These are phyloP conservation scores for Colletotrichum sp. DNA, from an alignment of 2,329 filamentous ascomycete genomes.

Conservation along the genomic window DNA sequence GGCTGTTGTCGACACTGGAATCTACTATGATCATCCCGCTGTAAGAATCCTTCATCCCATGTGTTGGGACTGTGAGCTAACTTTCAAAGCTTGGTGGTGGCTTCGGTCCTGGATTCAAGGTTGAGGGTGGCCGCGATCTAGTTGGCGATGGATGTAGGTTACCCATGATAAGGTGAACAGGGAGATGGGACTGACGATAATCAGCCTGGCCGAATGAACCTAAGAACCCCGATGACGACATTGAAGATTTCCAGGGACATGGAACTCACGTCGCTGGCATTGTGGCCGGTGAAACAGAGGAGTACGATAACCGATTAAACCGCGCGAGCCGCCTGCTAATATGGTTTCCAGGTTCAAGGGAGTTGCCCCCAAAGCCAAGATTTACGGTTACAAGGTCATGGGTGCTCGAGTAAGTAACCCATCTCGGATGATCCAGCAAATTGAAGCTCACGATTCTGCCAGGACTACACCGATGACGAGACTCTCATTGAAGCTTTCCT, in stretches of 20 bases:
- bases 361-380: slow-evolving; percentile 8
- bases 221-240: slow-evolving; percentile 38
- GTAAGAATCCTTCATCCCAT: background rate
- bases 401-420: background rate
- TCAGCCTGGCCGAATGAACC: slow-evolving; percentile 21
- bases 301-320: background rate
- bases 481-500: slow-evolving; percentile 18
- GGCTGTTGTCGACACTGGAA: slow-evolving; percentile 8
- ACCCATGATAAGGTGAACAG: slow-evolving; percentile 21
- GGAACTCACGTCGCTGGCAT: slow-evolving; percentile 40
- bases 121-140: slow-evolving; percentile 7
- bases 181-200: background rate
- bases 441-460: background rate
- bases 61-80: accelerated
- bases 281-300: slow-evolving; percentile 21
- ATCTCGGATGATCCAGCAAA: background rate
- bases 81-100: background rate
- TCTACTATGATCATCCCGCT: slow-evolving; percentile 11
- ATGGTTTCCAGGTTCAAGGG: background rate
- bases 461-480: slow-evolving; percentile 15
- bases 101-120: slow-evolving; percentile 7
- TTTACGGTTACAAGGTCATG: slow-evolving; percentile 18
- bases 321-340: background rate
- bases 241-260: slow-evolving; percentile 38
- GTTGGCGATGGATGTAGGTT: slow-evolving; percentile 16